Evolutionary conservation across 2,329 filamentous ascomycete genomes (phyloP).

Genomic region (Apiospora sp.): DNA sequence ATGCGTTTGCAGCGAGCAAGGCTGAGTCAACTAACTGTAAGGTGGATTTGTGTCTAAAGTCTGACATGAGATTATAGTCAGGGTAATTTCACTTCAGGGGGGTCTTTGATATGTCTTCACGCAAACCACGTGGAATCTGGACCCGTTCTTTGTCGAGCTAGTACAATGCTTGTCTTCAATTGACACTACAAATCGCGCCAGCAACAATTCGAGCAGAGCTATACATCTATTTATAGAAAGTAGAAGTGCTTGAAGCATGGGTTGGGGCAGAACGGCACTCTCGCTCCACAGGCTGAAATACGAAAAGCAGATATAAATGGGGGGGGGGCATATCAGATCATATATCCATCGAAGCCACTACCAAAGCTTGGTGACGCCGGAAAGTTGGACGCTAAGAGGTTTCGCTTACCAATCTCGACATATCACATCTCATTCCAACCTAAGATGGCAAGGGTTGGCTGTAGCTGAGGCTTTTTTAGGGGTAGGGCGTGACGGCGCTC

Average conservation of each 20-base stretch:
- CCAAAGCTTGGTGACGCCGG: not conserved
- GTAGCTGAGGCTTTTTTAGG: not conserved
- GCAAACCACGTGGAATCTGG: fast-evolving
- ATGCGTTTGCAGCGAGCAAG: too few relatives aligned
- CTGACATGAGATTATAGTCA: too few relatives aligned
- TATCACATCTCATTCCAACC: not conserved
- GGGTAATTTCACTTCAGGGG: too few relatives aligned
- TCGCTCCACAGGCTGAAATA: not conserved
- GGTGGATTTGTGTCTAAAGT: too few relatives aligned
- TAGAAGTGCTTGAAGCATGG: too few relatives aligned
- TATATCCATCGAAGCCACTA: too few relatives aligned
- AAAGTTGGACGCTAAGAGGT: not conserved
- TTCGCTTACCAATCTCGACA: not conserved
- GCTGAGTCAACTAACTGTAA: too few relatives aligned
- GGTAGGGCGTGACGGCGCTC: not conserved
- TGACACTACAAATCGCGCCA: not conserved
- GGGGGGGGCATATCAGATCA: too few relatives aligned
- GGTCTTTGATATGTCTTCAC: too few relatives aligned
- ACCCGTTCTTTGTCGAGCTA: not conserved
- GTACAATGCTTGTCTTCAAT: not conserved
- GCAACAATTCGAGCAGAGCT: not conserved
- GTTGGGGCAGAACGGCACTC: too few relatives aligned
- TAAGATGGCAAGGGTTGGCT: not conserved
- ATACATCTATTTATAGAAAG: not conserved
- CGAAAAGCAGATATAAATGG: not conserved